Evolutionary conservation across 768 basidiomycete genomes (phyloP).

Genomic region (Rhodotorula babjevae): DNA sequence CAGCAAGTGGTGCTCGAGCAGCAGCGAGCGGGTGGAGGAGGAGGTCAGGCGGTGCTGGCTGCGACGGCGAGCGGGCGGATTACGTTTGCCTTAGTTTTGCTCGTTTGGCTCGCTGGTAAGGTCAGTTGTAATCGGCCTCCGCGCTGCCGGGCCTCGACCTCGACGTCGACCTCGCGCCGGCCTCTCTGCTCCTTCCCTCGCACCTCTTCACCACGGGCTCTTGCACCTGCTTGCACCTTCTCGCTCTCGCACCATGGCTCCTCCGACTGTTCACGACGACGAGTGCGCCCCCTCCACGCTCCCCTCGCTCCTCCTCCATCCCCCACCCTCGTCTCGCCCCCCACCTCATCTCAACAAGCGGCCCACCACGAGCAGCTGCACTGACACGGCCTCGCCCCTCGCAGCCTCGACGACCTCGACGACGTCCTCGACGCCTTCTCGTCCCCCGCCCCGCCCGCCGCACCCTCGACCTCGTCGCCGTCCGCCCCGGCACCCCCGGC

Average conservation of each 20-base stretch:
- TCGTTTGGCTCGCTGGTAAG: too few species aligned
- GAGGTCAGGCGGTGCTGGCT: too few species aligned
- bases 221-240: too few species aligned
- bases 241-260: constrained; percentile 7
- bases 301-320: background rate
- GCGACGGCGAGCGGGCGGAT: too few species aligned
- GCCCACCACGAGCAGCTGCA: too few species aligned
- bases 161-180: too few species aligned
- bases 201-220: background rate
- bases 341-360: background rate
- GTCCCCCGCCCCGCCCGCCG: background rate
- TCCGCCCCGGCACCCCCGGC: background rate
- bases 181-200: too few species aligned
- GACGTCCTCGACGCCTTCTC: constrained; percentile 40
- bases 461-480: background rate
- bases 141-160: too few species aligned
- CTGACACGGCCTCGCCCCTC: background rate
- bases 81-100: too few species aligned
- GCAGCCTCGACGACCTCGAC: constrained; percentile 39
- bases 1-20: too few species aligned
- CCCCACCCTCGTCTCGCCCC: background rate
- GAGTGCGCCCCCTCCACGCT: constrained; percentile 5
- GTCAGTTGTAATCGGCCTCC: too few species aligned
- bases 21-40: too few species aligned
- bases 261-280: constrained; percentile 20